Evolutionary conservation across 495 filamentous ascomycete genomes (phyloP).

Genomic region (Podospora sp.): DNA sequence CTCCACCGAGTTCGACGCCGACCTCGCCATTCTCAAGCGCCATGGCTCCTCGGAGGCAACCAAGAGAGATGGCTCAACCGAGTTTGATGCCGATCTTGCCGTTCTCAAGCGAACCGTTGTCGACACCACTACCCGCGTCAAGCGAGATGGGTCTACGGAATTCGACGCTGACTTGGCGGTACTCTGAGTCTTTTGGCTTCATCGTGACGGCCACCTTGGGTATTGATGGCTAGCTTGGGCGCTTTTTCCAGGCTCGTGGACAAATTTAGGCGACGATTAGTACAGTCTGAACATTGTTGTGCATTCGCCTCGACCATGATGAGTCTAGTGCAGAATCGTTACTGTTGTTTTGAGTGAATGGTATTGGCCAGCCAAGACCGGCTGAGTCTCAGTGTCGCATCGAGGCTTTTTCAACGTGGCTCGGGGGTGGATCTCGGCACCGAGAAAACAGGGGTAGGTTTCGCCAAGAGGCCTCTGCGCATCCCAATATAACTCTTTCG

Average conservation of each 20-base stretch:
- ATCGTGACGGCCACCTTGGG: no score
- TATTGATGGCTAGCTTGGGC: no score
- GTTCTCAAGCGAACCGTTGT: neutral
- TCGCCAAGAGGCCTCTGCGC: neutral
- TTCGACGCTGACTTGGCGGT: neutral
- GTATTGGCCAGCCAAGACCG: conserved; percentile 1
- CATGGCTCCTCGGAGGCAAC: no score
- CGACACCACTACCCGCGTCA: neutral
- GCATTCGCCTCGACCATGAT: neutral
- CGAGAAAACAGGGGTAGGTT: neutral
- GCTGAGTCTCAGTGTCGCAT: neutral
- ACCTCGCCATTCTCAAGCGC: conserved; percentile 1
- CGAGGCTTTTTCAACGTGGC: neutral
- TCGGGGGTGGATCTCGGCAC: neutral
- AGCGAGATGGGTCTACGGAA: neutral
- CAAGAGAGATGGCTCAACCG: neutral
- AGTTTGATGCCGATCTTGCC: neutral
- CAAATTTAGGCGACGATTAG: no score
- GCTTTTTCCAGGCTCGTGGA: no score
- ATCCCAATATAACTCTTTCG: neutral
- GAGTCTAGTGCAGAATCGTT: neutral
- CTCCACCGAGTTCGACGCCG: neutral
- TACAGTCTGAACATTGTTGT: neutral
- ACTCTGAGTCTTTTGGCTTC: no score
- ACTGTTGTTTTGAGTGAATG: neutral